These are phyloP conservation scores for Suhomyces taliae DNA, from an alignment of 1,139 yeast species.

Conservation along the genomic window DNA sequence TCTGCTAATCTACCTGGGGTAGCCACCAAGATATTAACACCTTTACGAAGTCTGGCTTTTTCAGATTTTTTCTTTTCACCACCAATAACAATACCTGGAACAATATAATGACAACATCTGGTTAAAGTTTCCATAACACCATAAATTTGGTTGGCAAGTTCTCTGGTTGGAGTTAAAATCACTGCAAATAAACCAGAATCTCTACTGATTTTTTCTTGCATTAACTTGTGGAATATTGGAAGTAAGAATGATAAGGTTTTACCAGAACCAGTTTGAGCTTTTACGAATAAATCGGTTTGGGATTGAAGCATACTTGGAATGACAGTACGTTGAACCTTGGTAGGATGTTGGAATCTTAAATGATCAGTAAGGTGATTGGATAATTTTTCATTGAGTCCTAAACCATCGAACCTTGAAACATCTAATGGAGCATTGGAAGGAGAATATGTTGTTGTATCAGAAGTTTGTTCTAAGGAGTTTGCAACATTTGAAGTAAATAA, in stretches of 20 bases:
- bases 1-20: constrained; percentile 93
- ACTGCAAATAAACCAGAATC: constrained; percentile 87
- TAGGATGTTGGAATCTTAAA: constrained; percentile 68
- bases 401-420: constrained; percentile 64
- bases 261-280: constrained; percentile 97
- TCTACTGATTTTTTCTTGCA: constrained; percentile 58
- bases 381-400: constrained; percentile 64
- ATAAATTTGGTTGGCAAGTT: constrained; percentile 89
- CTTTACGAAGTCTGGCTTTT: constrained; percentile 86
- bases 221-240: constrained; percentile 75
- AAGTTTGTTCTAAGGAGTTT: constrained; percentile 27
- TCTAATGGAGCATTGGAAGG: constrained; percentile 91
- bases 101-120: constrained; percentile 76
- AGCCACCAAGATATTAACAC: constrained; percentile 84
- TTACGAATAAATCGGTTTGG: constrained; percentile 73
- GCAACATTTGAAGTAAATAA: constrained; percentile 74
- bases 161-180: constrained; percentile 90
- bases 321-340: constrained; percentile 80
- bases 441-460: constrained; percentile 28
- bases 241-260: constrained; percentile 83
- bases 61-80: constrained; percentile 94
- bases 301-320: constrained; percentile 64
- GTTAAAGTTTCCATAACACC: constrained; percentile 71
- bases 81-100: constrained; percentile 92
- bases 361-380: constrained; percentile 55